Base-by-base conservation (phyloP, 2,329 filamentous ascomycete genomes). In the Zymoseptoria pseudotritici region DNA sequence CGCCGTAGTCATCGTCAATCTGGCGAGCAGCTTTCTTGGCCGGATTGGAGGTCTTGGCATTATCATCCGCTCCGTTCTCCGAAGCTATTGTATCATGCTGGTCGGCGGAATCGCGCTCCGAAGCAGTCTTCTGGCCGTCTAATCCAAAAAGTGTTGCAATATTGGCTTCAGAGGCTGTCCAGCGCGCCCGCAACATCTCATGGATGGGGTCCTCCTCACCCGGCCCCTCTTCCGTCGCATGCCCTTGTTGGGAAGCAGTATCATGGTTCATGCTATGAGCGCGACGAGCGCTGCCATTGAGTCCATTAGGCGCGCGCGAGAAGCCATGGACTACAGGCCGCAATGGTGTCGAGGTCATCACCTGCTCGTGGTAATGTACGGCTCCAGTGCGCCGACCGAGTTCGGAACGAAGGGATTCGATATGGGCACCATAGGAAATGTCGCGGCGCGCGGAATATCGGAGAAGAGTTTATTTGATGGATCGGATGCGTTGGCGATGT, bases 1-100 rank as follows among this genome's bases (percentile, higher is more conserved):
- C 89, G 66, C 88, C 89, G 71, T 93, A 92, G 75, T 93, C 88
- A 69, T 93, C 90, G 68, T 91, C 86, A 80, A 93, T 91, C 72
- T 85, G 81, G 69, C 90, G 83, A 74, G 88, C 88, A 53, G 85
- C 82, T 76, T 89, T 88, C 77, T 94, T 96, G 78, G 86, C 69
- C 76, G 78, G 70, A 77, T 76, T 72, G 76, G 74, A 68, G 73
- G 72, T 72, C 73, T 77, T 80, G 74, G 73, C 76, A 71, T 70
- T 75, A 68, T 72, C 72, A 67, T 61, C 64, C 50, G 57, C 57
- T 50, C 56, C 54, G 50, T 58, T 53, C 53, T 60, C 58, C 49
- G 57, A 26, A 21, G 59, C 54, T 29, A 58, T 49, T 26, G 57
- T 49, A 31, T 52, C 53, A 53, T 55, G 49, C 17, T 42, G 62